Base-by-base conservation (phyloP, 352 stramenopile species). In the Globisporangium middletonii region DNA sequence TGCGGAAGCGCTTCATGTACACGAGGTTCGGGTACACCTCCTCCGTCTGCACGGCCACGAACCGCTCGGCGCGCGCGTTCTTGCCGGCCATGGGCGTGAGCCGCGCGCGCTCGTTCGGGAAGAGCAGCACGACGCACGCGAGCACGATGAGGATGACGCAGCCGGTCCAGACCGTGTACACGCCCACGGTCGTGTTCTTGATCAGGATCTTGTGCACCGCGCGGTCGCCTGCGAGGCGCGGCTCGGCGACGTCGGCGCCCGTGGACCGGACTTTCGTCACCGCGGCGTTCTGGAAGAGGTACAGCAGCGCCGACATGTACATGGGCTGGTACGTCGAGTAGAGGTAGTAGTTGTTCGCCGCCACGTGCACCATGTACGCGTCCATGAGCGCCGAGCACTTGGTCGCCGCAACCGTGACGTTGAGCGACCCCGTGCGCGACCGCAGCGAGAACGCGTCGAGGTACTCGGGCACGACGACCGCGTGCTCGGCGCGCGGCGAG, bases 1-100 rank as follows among this genome's bases (percentile, higher is more conserved):
- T 84, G 27, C 79, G 57, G 45, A 89, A 84, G 53, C 79, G 79
- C 62, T 89, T 89, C 69, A 87, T 89, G 69, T 89, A 86, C 50
- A 89, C 77, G 23, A 89, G 57, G 53, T 89, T 89, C 35, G 79
- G 79, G 48, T 89, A 89, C 54, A 87, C 48, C 46, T 89, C 74
- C 55, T 89, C 79, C 2, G 79, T 89, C 35, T 87, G 79, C 26
- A 89, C 77, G 50, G 72, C 68, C 41, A 89, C 65, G 52, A 87
- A 89, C 27, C 77, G 77, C 53, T 87, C 79, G 8, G 77, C 79
- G 23, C 75, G 76, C 51, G 71, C 71, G 37, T 82, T 84, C 59
- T 69, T 72, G 33, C 75, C 75, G 61, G 69, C 71, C 55, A 69
- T 73, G 9, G 72, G 75, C 46, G 63, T 60, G 27, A 85, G 59